phyloP scores from a whole-genome alignment of 2,329 filamentous ascomycete genomes.

The Penicillium glabrum region DNA sequence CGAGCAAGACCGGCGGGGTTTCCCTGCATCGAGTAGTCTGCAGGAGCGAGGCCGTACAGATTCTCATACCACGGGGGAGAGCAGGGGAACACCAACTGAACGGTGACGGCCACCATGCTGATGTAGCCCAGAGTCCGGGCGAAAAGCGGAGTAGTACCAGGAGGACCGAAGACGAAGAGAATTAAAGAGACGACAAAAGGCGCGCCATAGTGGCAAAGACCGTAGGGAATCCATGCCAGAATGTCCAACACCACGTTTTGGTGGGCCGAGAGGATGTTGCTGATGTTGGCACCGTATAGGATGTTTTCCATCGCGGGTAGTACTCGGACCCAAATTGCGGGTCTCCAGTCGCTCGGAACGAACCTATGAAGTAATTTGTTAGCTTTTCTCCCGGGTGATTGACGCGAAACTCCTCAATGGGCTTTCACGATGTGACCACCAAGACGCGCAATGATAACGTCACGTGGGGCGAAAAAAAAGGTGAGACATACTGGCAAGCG shows the following conservation, averaged over 20 bases:
- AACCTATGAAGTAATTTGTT: conserved; percentile 58
- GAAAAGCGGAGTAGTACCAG: conserved; percentile 80
- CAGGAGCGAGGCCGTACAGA: conserved; percentile 82
- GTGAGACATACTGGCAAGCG: conserved; percentile 72
- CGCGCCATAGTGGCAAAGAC: conserved; percentile 83
- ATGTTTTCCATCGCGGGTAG: conserved; percentile 94
- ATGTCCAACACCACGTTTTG: conserved; percentile 81
- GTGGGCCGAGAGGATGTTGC: conserved; percentile 91
- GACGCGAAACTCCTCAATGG: neutral
- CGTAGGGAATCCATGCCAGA: conserved; percentile 91
- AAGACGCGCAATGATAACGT: neutral
- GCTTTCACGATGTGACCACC: neutral
- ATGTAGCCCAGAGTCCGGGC: conserved; percentile 89
- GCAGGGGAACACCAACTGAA: conserved; percentile 89
- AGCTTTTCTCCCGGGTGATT: neutral
- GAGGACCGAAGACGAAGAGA: conserved; percentile 86
- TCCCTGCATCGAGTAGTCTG: conserved; percentile 87
- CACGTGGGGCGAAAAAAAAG: neutral
- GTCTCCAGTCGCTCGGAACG: conserved; percentile 82
- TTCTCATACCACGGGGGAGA: conserved; percentile 98
- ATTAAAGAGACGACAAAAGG: conserved; percentile 75
- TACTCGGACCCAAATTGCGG: conserved; percentile 93
- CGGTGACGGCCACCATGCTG: conserved; percentile 81
- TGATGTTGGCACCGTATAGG: conserved; percentile 90
- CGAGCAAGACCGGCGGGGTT: conserved; percentile 86